Evolutionary conservation across 345 rosid species (phyloP).

Genomic region (Eutrema yunnanense): DNA sequence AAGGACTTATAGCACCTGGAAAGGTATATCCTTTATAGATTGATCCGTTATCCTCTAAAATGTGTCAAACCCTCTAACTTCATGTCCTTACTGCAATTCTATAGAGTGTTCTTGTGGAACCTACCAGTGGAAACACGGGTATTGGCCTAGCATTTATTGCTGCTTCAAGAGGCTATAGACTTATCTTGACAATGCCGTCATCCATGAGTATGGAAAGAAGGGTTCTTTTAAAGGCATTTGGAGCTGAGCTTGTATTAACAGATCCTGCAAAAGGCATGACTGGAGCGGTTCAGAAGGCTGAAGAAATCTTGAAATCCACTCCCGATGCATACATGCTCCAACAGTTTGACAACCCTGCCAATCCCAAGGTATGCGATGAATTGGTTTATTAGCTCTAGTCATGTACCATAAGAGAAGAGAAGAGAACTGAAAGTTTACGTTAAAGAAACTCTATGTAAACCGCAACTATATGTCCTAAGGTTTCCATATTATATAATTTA

Average conservation of each 20-base stretch:
- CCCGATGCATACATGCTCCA: conserved; percentile 71
- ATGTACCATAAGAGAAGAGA: not conserved
- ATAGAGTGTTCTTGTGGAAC: conserved; percentile 77
- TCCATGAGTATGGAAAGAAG: conserved; percentile 86
- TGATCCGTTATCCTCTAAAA: not conserved
- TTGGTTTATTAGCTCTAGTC: not conserved
- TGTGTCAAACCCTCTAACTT: conserved; percentile 1
- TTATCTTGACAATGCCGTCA: conserved; percentile 76
- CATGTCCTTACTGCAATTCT: not conserved
- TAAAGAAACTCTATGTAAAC: not conserved
- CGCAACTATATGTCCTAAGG: too few relatives aligned
- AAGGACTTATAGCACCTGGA: conserved; percentile 70
- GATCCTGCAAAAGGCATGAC: conserved; percentile 82
- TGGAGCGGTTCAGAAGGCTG: conserved; percentile 71
- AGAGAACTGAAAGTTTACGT: not conserved
- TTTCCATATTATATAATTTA: too few relatives aligned
- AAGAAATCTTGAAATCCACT: conserved; percentile 56
- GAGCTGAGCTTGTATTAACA: conserved; percentile 79
- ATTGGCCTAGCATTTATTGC: conserved; percentile 85
- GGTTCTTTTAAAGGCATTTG: conserved; percentile 75
- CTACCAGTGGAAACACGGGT: conserved; percentile 94
- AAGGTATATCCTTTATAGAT: conserved; percentile 44
- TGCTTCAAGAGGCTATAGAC: conserved; percentile 71
- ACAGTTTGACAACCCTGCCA: conserved; percentile 90
- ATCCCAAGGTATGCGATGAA: conserved; percentile 50